Percentiles rank a stretch among this genome's conserved stretches.
Conservation (phyloP, 2,329 filamentous ascomycete genomes). For the Penicillium aurantiogriseum region DNA sequence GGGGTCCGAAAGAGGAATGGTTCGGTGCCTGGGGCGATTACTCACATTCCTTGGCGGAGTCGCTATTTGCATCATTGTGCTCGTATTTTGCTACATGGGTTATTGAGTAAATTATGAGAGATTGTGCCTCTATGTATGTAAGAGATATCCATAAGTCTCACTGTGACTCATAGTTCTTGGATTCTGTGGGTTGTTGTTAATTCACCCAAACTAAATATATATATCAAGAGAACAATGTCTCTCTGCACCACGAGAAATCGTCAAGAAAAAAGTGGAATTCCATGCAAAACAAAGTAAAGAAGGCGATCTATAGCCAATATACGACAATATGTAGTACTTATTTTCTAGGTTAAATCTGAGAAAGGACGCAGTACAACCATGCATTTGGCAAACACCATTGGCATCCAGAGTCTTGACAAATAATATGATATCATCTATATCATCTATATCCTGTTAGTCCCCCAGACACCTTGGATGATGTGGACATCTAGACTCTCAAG, state of each 20-base stretch:
- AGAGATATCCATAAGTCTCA: not conserved
- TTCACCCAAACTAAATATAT: not conserved
- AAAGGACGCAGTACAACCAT: not conserved
- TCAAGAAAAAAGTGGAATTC: not conserved
- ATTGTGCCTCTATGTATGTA: too few relatives aligned
- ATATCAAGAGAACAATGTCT: not conserved
- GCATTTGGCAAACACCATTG: too few relatives aligned
- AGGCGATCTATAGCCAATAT: not conserved
- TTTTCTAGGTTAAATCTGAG: not conserved
- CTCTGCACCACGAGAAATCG: too few relatives aligned
- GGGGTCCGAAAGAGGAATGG: slow-evolving; percentile 27
- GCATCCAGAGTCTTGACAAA: too few relatives aligned
- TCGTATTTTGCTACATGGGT: not conserved
- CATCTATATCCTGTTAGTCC: not conserved
- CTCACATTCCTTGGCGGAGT: not conserved
- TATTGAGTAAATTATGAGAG: not conserved
- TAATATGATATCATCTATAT: too few relatives aligned
- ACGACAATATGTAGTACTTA: not conserved
- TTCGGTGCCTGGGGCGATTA: slow-evolving; percentile 12
- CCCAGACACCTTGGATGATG: not conserved
- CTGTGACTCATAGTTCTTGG: not conserved
- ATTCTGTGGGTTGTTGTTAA: not conserved
- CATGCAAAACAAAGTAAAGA: not conserved
- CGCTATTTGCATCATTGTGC: not conserved
- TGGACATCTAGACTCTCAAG: not conserved